Evolutionary conservation across 208 protist species (phyloP).

Genomic region (Crithidia brevicula): DNA sequence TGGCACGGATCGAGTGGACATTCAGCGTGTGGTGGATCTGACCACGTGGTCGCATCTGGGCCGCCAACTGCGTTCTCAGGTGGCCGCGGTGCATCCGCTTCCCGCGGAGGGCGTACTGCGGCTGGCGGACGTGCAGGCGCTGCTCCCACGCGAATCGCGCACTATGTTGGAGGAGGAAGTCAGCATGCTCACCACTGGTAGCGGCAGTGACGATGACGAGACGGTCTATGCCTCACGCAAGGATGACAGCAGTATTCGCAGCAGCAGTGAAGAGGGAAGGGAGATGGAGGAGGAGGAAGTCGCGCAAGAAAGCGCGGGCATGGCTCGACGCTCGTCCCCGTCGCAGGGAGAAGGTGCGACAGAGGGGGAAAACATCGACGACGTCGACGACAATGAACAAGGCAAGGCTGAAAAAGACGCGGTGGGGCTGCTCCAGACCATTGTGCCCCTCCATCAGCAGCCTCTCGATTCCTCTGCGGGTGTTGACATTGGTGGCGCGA

Average conservation of each 20-base stretch:
- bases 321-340: no score
- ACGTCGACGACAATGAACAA: no score
- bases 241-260: background rate
- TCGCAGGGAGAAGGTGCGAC: no score
- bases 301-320: background rate
- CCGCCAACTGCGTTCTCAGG: slow-evolving; percentile 19
- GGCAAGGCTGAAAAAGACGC: background rate
- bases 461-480: background rate
- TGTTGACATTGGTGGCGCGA: background rate
- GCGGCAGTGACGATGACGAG: slow-evolving; percentile 1
- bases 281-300: background rate
- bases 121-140: slow-evolving; percentile 13
- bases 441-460: slow-evolving; percentile 2
- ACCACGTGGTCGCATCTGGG: slow-evolving; percentile 43
- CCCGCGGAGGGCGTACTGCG: slow-evolving; percentile 11
- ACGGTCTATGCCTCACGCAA: background rate
- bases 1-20: slow-evolving; percentile 72
- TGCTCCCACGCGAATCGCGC: slow-evolving; percentile 19
- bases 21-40: slow-evolving; percentile 68
- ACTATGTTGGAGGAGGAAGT: slow-evolving; percentile 22
- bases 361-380: background rate
- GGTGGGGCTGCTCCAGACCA: slow-evolving; percentile 8
- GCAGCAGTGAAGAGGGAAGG: background rate
- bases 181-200: background rate
- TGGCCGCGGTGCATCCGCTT: slow-evolving; percentile 4